phyloP scores from a whole-genome alignment of 2,329 filamentous ascomycete species.

The Cephalotrichum gorgonifer region DNA sequence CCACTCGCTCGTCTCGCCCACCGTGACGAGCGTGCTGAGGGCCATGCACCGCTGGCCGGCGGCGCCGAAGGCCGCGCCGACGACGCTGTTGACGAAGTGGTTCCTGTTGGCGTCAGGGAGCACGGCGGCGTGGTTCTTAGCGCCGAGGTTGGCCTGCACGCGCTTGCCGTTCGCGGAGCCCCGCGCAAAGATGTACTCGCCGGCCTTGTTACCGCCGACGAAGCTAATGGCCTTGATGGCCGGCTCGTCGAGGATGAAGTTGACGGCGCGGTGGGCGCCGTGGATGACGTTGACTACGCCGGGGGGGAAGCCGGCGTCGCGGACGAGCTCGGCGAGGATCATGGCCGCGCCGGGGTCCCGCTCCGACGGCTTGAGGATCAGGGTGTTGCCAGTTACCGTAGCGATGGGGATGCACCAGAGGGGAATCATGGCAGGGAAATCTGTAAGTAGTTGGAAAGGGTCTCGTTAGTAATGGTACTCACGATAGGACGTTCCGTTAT shows the following conservation, averaged over 20 bases:
- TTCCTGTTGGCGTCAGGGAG: slow-evolving; percentile 86
- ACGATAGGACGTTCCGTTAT: too few relatives aligned
- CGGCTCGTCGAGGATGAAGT: slow-evolving; percentile 79
- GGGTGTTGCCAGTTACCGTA: slow-evolving; percentile 72
- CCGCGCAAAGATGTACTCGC: slow-evolving; percentile 74
- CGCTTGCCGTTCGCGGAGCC: slow-evolving; percentile 80
- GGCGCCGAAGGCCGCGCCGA: slow-evolving; percentile 75
- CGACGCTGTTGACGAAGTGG: slow-evolving; percentile 74
- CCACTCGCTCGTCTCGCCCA: slow-evolving; percentile 79
- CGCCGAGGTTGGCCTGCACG: slow-evolving; percentile 77
- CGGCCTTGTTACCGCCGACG: slow-evolving; percentile 78
- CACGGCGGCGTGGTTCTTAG: slow-evolving; percentile 81
- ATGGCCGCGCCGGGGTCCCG: slow-evolving; percentile 75
- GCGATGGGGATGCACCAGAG: slow-evolving; percentile 86
- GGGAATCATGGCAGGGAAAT: slow-evolving; percentile 88
- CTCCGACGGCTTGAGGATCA: slow-evolving; percentile 80
- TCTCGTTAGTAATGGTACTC: neutral
- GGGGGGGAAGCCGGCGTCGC: slow-evolving; percentile 71
- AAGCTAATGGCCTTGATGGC: slow-evolving; percentile 81
- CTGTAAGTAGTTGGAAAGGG: slow-evolving; percentile 24
- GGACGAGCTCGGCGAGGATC: slow-evolving; percentile 71
- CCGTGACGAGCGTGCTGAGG: slow-evolving; percentile 70
- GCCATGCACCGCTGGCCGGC: slow-evolving; percentile 85
- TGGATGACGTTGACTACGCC: slow-evolving; percentile 79
- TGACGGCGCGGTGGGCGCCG: slow-evolving; percentile 68